phyloP scores from a whole-genome alignment of 1,139 yeast species.

The Blastobotrys apis region DNA sequence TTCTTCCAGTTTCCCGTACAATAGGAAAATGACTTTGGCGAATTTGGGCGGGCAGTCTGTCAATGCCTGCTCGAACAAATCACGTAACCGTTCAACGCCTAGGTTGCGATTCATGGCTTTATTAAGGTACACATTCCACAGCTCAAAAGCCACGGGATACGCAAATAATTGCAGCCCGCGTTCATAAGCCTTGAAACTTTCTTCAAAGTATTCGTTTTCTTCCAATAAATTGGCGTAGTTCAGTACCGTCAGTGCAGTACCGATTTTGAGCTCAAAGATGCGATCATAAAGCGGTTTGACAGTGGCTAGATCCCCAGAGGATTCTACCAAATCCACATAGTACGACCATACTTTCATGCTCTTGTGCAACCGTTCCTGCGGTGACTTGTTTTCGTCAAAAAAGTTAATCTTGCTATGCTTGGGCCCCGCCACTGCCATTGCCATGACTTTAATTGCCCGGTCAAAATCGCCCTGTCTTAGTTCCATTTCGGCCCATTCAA shows the following conservation, averaged over 20 bases:
- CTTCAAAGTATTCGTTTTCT: conserved; percentile 45
- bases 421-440: conserved; percentile 49
- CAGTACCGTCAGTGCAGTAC: conserved; percentile 63
- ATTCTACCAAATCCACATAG: conserved; percentile 70
- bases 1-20: conserved; percentile 63
- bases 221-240: conserved; percentile 64
- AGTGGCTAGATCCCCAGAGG: conserved; percentile 46
- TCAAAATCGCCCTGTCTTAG: conserved; percentile 49
- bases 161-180: conserved; percentile 57
- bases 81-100: conserved; percentile 60
- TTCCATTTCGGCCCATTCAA: conserved; percentile 69
- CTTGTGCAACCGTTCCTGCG: conserved; percentile 58
- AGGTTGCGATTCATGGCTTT: conserved; percentile 43
- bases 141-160: conserved; percentile 60
- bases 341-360: conserved; percentile 66
- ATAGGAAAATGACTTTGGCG: conserved; percentile 47
- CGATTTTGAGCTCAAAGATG: conserved; percentile 57
- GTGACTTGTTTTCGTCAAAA: conserved; percentile 45
- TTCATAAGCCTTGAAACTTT: conserved; percentile 62
- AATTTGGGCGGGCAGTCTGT: conserved; percentile 47
- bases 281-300: conserved; percentile 53
- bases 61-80: conserved; percentile 64
- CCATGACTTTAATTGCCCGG: conserved; percentile 51
- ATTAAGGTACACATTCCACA: conserved; percentile 67
- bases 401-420: conserved; percentile 35